Evolutionary conservation across 306 rosid species (phyloP), one percentile per base, ranked within the genome.

Genomic region (Ceratonia siliqua): DNA sequence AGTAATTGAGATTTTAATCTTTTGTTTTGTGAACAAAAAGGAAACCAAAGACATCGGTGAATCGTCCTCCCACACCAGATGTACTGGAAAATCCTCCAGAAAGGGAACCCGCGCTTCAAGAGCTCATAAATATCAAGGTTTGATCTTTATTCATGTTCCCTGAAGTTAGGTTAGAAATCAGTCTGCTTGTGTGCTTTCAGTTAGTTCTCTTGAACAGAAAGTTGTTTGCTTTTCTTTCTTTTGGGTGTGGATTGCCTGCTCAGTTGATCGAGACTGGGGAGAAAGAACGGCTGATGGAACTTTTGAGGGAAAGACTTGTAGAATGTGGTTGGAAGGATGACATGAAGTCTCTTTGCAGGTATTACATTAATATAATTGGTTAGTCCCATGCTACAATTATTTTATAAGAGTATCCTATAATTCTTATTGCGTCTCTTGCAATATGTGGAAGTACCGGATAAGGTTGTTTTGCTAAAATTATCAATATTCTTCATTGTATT

Each of bases 321-420:
- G 98, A 93, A 64, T 93, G 96, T 75, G 98, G 98, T 39, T 93
- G 98, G 98, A 90, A 89, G 84, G 98, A 90, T 87, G 98, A 93
- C 73, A 93, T 93, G 98, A 90, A 93, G 83, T 62, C 93, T 25
- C 85, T 89, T 35, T 93, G 98, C 98, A 93, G 98, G 98, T 91
- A 49, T 66, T 69, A 46, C 27, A 10, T 20, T 8, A 12, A 41
- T 52, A 32, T 41, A 61, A 27, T 24, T 48, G 30, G 57, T 27
- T 66, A 8, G 15, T 8, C 25, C 5, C n/a, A 5, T n/a, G 25
- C 5, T 27, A 25, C 38, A 25, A 8, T 25, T 55, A 8, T 11
- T 3, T 1, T 24, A 50, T 20, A 50, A 15, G 55, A 43, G 22
- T 15, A 24, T 28, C 52, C 24, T 5, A 11, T 56, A 22, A 54